A percentile compares a stretch with the other conserved stretches of the same genome.
Conservation (phyloP, 768 basidiomycete species). For the Leucocoprinus birnbaumii region DNA sequence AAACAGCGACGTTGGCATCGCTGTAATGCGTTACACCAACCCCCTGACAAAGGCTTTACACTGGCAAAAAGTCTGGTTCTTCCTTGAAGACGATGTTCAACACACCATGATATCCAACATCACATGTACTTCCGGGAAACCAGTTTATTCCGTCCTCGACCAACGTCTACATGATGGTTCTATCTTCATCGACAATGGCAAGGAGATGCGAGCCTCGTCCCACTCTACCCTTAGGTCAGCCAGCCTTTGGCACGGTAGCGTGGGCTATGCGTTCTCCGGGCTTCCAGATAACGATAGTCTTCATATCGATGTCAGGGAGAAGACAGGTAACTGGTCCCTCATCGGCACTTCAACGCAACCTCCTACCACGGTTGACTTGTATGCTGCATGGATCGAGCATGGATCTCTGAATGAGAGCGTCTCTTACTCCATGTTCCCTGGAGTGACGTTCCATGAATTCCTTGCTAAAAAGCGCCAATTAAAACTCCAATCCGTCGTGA, state of each 20-base stretch:
- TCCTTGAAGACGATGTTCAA: slow-evolving; percentile 60
- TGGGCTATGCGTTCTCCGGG: slow-evolving; percentile 54
- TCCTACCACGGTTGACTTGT: slow-evolving; percentile 55
- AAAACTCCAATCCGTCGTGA: slow-evolving; percentile 37
- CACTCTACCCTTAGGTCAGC: slow-evolving; percentile 16
- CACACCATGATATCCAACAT: slow-evolving; percentile 59
- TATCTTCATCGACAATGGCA: slow-evolving; percentile 39
- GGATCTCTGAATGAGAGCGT: slow-evolving; percentile 29
- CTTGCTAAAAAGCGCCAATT: slow-evolving; percentile 27
- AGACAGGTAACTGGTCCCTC: slow-evolving; percentile 56
- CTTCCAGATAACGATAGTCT: slow-evolving; percentile 23
- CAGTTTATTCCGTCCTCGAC: slow-evolving; percentile 66
- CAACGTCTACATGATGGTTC: slow-evolving; percentile 46
- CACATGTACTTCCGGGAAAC: slow-evolving; percentile 37
- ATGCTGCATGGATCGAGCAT: slow-evolving; percentile 60
- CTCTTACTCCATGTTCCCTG: slow-evolving; percentile 59
- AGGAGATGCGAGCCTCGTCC: slow-evolving; percentile 12
- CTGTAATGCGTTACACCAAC: slow-evolving; percentile 67
- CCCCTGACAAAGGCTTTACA: slow-evolving; percentile 49
- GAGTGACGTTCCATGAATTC: slow-evolving; percentile 37
- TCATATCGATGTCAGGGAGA: slow-evolving; percentile 38
- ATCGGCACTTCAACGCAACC: slow-evolving; percentile 65
- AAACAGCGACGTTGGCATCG: slow-evolving; percentile 50
- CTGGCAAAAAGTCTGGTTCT: slow-evolving; percentile 77
- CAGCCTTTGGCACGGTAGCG: slow-evolving; percentile 61